These are phyloP conservation scores for Hypoxylon sp. DNA, from an alignment of 2,329 filamentous ascomycete species.

Conservation along the genomic window DNA sequence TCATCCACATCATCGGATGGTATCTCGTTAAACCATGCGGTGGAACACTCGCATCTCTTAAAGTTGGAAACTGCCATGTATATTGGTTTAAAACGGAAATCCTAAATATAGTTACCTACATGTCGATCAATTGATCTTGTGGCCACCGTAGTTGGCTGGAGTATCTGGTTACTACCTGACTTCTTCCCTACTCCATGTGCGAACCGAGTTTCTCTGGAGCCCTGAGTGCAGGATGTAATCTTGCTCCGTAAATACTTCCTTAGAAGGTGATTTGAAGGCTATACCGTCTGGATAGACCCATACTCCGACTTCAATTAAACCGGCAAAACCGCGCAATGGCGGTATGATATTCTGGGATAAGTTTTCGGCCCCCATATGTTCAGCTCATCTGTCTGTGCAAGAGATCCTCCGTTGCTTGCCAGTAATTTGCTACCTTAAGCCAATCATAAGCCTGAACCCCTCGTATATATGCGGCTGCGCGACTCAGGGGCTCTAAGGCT, in stretches of 20 bases:
- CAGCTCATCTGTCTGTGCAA: neutral
- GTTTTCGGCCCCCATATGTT: neutral
- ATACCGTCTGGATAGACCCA: neutral
- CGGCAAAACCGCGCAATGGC: too few species aligned
- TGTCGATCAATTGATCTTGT: constrained; percentile 10
- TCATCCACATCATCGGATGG: neutral
- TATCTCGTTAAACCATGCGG: constrained; percentile 1
- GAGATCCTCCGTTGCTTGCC: constrained; percentile 1
- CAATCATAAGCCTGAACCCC: neutral
- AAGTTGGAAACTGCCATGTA: constrained; percentile 4
- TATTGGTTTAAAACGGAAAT: neutral
- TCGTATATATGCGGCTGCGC: constrained; percentile 5
- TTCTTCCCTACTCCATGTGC: neutral
- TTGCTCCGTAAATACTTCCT: neutral
- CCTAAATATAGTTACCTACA: constrained; percentile 16
- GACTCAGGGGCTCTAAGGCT: constrained; percentile 4
- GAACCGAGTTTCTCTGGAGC: neutral
- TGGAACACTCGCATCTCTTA: constrained; percentile 6
- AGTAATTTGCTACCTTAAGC: neutral
- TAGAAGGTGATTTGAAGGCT: neutral
- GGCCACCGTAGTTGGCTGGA: neutral
- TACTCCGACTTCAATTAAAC: neutral
- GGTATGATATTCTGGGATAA: neutral
- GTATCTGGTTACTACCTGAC: neutral
- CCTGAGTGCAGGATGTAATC: neutral